Evolutionary conservation across 257 asterid genomes (phyloP), one percentile per base, ranked within the genome.

Genomic region (Jasminum sambac): DNA sequence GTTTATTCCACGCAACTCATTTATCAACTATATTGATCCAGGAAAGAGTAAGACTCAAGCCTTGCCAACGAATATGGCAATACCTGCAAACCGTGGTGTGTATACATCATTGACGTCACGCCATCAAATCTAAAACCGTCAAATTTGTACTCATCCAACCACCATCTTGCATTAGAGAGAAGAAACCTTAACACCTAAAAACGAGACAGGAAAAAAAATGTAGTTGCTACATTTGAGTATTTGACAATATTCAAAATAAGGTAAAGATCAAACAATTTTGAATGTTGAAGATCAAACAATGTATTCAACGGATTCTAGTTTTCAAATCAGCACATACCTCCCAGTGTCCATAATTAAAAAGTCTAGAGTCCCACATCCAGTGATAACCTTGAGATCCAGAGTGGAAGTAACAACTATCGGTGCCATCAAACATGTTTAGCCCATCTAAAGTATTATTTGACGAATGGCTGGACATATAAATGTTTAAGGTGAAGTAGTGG

Each of bases 51-150:
- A 41, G 64, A 61, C 23, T 4, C 39, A 34, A 26, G 72, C 30
- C 21, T 65, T 48, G 38, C 62, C 60, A 40, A 68, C 63, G 46
- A 57, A 66, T 50, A 41, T 73, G 76, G 75, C 69, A 68, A 60
- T 86, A 86, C 98, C 97, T 78, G 80, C 80, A 95, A 87, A 38
- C 99, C 99, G 72, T 89, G 99, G 89, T 95, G 98, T 71, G 96
- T 89, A 72, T 95, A 95, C 99, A 95, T 95, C 99, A 95, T 95
- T 63, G 99, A 95, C 66, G 99, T 95, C 78, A 91, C 97, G 39
- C 99, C 99, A 82, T 95, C 99, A 82, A 89, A 95, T 81, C 99
- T 89, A 86, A 95, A 95, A 43, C 99, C 99, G 71, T 95, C 99
- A 64, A 95, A 95, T 87, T 95, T 95, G 83, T 89, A 95, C 87